Evolutionary conservation across 306 rosid species (phyloP).

Genomic region (Dalbergia cochinchinensis): DNA sequence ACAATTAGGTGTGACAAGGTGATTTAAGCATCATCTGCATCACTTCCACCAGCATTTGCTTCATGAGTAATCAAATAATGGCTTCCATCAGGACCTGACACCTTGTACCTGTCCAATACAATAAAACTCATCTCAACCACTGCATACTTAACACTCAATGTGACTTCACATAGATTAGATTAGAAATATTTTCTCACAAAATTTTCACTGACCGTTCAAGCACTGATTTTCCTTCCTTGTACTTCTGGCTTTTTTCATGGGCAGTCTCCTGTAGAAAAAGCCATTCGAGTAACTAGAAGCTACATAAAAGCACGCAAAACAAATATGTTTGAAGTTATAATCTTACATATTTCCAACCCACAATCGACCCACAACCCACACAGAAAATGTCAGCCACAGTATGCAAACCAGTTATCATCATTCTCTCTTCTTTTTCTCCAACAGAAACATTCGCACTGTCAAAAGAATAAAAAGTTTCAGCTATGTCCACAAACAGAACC

Average conservation of each 20-base stretch:
- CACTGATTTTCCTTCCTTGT: constrained; percentile 79
- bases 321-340: constrained; percentile 42
- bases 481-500: constrained; percentile 26
- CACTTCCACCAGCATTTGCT: constrained; percentile 81
- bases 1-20: constrained; percentile 54
- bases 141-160: constrained; percentile 1
- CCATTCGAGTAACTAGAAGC: constrained; percentile 50
- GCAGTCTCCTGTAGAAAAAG: constrained; percentile 64
- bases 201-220: constrained; percentile 73
- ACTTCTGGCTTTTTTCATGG: constrained; percentile 66
- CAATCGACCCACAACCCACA: constrained; percentile 88
- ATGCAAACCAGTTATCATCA: constrained; percentile 86
- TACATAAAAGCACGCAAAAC: constrained; percentile 40
- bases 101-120: constrained; percentile 66
- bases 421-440: constrained; percentile 80
- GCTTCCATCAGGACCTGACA: constrained; percentile 84
- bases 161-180: constrained; percentile 35
- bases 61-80: constrained; percentile 75
- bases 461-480: constrained; percentile 48
- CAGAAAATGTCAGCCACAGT: constrained; percentile 93
- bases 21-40: constrained; percentile 79
- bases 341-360: constrained; percentile 98
- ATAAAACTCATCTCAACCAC: constrained; percentile 54
- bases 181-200: constrained; percentile 39
- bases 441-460: constrained; percentile 74